These are phyloP conservation scores for Solanum chiquidenum DNA, from an alignment of 257 asterid species.

Conservation along the genomic window DNA sequence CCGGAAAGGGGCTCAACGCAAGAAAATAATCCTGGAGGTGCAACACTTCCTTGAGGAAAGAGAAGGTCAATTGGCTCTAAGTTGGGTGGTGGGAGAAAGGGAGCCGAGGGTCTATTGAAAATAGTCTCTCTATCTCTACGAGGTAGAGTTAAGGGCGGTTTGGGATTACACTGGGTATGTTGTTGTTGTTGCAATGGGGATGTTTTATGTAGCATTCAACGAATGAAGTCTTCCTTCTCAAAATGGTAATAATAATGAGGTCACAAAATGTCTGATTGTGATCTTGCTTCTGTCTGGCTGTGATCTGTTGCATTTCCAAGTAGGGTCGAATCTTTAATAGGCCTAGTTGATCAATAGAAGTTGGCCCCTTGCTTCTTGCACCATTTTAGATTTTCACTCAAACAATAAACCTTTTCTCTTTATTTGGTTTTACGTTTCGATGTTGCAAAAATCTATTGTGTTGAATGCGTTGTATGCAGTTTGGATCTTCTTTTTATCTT, in stretches of 20 bases:
- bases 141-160: neutral
- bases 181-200: neutral
- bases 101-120: neutral
- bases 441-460: neutral
- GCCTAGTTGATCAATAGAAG: neutral
- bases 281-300: neutral
- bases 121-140: neutral
- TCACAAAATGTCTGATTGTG: neutral
- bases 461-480: neutral
- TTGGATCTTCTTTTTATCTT: neutral
- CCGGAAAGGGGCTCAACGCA: neutral
- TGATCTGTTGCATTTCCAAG: neutral
- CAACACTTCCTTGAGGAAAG: neutral
- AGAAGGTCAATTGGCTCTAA: neutral
- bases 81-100: neutral
- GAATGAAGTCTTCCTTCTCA: neutral
- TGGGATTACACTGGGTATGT: neutral
- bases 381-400: neutral
- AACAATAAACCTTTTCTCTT: neutral
- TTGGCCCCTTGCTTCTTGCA: neutral
- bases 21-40: neutral
- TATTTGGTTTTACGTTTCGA: neutral
- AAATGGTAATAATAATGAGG: neutral
- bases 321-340: neutral
- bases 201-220: neutral